Percentiles rank a stretch among this genome's conserved stretches.
These are phyloP conservation scores for Yamadazyma nakazawae DNA, from an alignment of 805 yeast species.

Conservation along the genomic window DNA sequence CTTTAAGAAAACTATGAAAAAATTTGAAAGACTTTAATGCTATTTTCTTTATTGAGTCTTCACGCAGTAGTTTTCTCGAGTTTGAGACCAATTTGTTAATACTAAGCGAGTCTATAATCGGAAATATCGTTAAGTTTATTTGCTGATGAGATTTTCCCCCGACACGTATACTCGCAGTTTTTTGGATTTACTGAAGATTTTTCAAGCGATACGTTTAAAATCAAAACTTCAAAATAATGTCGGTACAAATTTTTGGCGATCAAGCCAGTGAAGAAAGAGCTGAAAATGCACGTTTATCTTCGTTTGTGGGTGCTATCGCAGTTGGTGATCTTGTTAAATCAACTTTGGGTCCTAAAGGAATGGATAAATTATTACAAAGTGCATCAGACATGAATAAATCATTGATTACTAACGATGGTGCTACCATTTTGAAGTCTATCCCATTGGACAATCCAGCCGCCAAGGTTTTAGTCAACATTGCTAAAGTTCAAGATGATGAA, in stretches of 20 bases:
- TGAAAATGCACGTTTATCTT: constrained; percentile 95
- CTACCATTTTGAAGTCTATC: constrained; percentile 89
- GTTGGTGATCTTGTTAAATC: constrained; percentile 96
- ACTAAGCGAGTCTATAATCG: background rate
- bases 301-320: constrained; percentile 98
- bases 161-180: constrained; percentile 8
- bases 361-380: constrained; percentile 92
- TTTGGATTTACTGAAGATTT: constrained; percentile 5
- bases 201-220: background rate
- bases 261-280: constrained; percentile 97
- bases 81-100: background rate
- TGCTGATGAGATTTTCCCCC: constrained; percentile 9
- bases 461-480: constrained; percentile 87
- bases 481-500: constrained; percentile 96
- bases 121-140: constrained; percentile 4
- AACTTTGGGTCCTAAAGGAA: constrained; percentile 97
- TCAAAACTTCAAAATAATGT: constrained; percentile 32
- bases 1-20: too few species aligned
- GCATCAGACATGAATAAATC: constrained; percentile 70
- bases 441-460: constrained; percentile 98
- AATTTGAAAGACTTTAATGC: background rate
- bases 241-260: constrained; percentile 93
- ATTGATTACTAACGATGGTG: constrained; percentile 95
- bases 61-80: background rate
- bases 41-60: background rate